phyloP scores from a whole-genome alignment of 768 basidiomycete genomes.

The Boletus rex-veris region DNA sequence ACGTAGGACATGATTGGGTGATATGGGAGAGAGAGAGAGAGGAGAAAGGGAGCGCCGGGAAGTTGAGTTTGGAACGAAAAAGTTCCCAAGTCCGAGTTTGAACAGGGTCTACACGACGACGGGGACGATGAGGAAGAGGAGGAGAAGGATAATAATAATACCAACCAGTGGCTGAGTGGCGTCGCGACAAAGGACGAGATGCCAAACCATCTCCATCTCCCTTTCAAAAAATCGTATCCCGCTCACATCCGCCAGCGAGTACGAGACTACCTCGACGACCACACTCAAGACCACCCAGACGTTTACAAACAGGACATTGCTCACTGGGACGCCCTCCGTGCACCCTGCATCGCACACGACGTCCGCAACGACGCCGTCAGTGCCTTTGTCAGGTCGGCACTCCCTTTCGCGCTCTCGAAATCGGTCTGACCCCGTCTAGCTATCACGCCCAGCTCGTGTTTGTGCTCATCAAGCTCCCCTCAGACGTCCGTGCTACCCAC shows the following conservation, averaged over 20 bases:
- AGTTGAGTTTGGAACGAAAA: slow-evolving; percentile 8
- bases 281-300: slow-evolving; percentile 76
- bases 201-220: slow-evolving; percentile 75
- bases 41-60: not conserved
- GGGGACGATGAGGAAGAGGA: not conserved
- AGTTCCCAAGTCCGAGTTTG: not conserved
- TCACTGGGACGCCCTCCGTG: slow-evolving; percentile 64
- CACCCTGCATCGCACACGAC: slow-evolving; percentile 51
- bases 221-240: slow-evolving; percentile 67
- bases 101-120: not conserved
- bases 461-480: slow-evolving; percentile 79
- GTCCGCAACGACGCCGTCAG: slow-evolving; percentile 52
- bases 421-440: slow-evolving; percentile 38
- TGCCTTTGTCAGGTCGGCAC: slow-evolving; percentile 54
- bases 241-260: slow-evolving; percentile 53
- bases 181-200: slow-evolving; percentile 36
- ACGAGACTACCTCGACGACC: slow-evolving; percentile 63
- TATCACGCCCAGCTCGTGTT: slow-evolving; percentile 91
- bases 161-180: slow-evolving; percentile 16
- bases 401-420: not conserved
- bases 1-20: slow-evolving; percentile 51
- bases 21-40: not conserved
- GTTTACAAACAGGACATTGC: slow-evolving; percentile 77
- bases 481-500: slow-evolving; percentile 49
- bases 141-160: slow-evolving; percentile 2